Evolutionary conservation across 2,329 filamentous ascomycete species (phyloP).

Genomic region (Penicillium digitatum): DNA sequence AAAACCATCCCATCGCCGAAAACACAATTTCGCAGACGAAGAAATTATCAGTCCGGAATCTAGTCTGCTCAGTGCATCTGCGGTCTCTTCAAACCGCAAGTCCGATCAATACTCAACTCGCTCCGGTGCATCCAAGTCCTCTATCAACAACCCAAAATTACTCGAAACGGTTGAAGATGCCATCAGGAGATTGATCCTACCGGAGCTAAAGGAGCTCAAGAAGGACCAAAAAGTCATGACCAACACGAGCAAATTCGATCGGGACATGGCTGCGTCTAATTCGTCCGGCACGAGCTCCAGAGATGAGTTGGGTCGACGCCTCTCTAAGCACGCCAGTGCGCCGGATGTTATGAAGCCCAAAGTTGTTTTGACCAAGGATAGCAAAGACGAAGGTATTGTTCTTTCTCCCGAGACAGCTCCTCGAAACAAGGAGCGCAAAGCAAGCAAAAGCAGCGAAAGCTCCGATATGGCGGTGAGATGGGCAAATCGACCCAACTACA

Average conservation of each 20-base stretch:
- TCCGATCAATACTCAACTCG: conserved; percentile 58
- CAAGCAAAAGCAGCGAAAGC: conserved; percentile 50
- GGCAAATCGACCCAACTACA: conserved; percentile 46
- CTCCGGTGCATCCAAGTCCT: conserved; percentile 62
- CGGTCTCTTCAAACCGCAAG: conserved; percentile 51
- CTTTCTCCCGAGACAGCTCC: conserved; percentile 52
- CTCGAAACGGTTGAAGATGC: conserved; percentile 91
- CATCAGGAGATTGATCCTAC: conserved; percentile 81
- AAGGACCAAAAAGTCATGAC: conserved; percentile 78
- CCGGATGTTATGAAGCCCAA: conserved; percentile 60
- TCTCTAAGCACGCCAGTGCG: conserved; percentile 60
- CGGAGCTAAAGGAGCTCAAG: conserved; percentile 86
- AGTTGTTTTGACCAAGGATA: conserved; percentile 57
- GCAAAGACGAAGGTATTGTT: conserved; percentile 56
- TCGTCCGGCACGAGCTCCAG: conserved; percentile 53
- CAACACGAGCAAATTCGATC: conserved; percentile 65
- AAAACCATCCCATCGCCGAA: conserved; percentile 47
- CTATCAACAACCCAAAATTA: conserved; percentile 86
- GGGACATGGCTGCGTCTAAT: conserved; percentile 60
- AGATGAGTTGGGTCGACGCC: conserved; percentile 52
- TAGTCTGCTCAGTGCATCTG: conserved; percentile 57
- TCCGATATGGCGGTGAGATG: conserved; percentile 47
- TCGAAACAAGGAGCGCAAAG: conserved; percentile 51
- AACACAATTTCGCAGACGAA: conserved; percentile 51
- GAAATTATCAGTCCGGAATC: conserved; percentile 57